These are phyloP conservation scores for Corniculantispora saksenae DNA, from an alignment of 2,329 filamentous ascomycete genomes.

Conservation along the genomic window DNA sequence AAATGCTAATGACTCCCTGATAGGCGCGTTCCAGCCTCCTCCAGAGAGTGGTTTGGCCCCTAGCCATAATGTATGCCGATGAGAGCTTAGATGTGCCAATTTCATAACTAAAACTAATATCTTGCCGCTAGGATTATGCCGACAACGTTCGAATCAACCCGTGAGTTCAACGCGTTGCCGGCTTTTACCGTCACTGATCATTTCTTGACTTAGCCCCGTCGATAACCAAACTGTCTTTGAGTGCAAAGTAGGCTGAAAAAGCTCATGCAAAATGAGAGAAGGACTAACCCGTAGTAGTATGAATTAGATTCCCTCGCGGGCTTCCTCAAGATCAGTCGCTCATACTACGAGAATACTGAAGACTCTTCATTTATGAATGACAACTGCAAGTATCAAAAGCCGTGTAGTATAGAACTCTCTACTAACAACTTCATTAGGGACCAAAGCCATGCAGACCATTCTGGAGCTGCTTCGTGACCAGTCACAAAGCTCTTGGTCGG, in stretches of 20 bases:
- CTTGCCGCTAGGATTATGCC: constrained; percentile 22
- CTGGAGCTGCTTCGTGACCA: constrained; percentile 29
- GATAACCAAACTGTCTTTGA: constrained; percentile 30
- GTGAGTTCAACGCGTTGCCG: constrained; percentile 21
- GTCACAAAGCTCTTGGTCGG: constrained; percentile 29
- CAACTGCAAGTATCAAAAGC: constrained; percentile 25
- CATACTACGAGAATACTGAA: constrained; percentile 72
- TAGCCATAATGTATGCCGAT: constrained; percentile 28
- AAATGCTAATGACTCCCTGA: background rate
- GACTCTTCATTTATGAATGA: constrained; percentile 65
- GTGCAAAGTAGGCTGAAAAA: constrained; percentile 46
- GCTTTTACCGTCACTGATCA: background rate
- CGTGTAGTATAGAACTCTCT: background rate
- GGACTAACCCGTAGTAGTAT: constrained; percentile 57
- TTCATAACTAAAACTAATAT: background rate
- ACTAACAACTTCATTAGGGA: constrained; percentile 66
- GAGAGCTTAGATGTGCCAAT: background rate
- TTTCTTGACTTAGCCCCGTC: constrained; percentile 23
- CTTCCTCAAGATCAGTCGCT: constrained; percentile 77
- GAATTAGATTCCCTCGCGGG: constrained; percentile 86
- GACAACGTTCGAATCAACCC: constrained; percentile 28
- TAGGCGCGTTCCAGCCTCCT: constrained; percentile 84
- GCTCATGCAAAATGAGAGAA: constrained; percentile 31
- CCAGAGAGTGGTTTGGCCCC: constrained; percentile 60
- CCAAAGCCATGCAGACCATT: constrained; percentile 46